phyloP scores from a whole-genome alignment of 495 filamentous ascomycete species.

The Tricharina praecox region DNA sequence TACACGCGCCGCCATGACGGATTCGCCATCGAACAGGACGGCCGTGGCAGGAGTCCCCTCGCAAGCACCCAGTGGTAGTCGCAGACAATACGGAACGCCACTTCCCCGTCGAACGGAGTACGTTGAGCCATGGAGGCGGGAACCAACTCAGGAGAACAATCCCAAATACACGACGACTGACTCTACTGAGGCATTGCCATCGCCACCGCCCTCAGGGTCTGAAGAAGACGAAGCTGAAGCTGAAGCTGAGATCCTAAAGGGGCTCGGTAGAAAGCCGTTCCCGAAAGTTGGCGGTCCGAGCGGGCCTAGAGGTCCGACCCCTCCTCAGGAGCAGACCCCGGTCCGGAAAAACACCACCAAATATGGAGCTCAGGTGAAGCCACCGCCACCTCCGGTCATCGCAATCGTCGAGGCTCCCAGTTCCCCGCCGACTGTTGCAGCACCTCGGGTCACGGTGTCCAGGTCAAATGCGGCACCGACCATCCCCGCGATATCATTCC shows the following conservation, averaged over 20 bases:
- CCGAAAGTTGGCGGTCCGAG: conserved; percentile 14
- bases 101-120: conserved; percentile 12
- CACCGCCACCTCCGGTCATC: conserved; percentile 27
- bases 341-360: conserved; percentile 18
- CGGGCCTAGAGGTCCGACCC: conserved; percentile 4
- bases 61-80: background rate
- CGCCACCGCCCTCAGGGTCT: conserved; percentile 19
- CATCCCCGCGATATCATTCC: conserved; percentile 29
- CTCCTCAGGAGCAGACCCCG: conserved; percentile 8
- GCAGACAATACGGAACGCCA: background rate
- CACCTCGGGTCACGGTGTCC: conserved; percentile 10
- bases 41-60: background rate
- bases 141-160: conserved; percentile 25
- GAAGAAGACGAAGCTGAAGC: conserved; percentile 24
- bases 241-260: conserved; percentile 24
- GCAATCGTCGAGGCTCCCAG: conserved; percentile 30
- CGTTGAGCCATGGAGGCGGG: conserved; percentile 23
- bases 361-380: conserved; percentile 22
- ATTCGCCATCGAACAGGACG: too few relatives aligned
- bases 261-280: conserved; percentile 19
- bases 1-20: background rate
- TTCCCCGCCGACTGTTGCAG: conserved; percentile 13
- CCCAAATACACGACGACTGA: conserved; percentile 23
- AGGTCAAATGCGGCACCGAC: conserved; percentile 11
- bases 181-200: conserved; percentile 13